These are phyloP conservation scores for Ceratocystis lukuohia DNA, from an alignment of 2,329 filamentous ascomycete genomes.

Conservation along the genomic window DNA sequence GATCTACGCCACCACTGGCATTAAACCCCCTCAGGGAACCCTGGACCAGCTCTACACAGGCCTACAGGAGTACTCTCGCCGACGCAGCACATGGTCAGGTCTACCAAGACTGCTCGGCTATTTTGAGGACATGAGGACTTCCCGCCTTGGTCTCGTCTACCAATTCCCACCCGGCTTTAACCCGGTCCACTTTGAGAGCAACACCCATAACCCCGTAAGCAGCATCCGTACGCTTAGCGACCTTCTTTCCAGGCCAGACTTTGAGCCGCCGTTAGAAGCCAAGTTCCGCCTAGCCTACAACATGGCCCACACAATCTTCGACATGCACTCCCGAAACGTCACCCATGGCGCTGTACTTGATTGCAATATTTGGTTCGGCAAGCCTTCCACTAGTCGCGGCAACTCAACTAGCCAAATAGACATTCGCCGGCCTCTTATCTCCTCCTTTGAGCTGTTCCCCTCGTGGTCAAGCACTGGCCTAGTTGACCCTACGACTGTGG, in stretches of 20 bases:
- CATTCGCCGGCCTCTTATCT: slow-evolving; percentile 54
- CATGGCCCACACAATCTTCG: slow-evolving; percentile 57
- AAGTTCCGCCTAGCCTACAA: slow-evolving; percentile 65
- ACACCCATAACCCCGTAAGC: slow-evolving; percentile 35
- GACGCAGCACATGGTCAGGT: slow-evolving; percentile 44
- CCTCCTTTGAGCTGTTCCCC: slow-evolving; percentile 61
- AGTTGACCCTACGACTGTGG: slow-evolving; percentile 23
- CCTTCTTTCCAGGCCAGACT: slow-evolving; percentile 38
- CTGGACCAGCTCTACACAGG: slow-evolving; percentile 50
- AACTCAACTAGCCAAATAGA: slow-evolving; percentile 39
- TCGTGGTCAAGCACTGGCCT: slow-evolving; percentile 27
- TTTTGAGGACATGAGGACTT: slow-evolving; percentile 58
- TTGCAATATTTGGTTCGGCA: slow-evolving; percentile 54
- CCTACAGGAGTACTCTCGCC: slow-evolving; percentile 29
- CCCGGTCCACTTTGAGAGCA: background rate
- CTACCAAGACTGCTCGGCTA: slow-evolving; percentile 51
- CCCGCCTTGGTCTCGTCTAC: slow-evolving; percentile 62
- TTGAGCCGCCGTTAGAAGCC: slow-evolving; percentile 56
- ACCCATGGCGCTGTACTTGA: slow-evolving; percentile 58
- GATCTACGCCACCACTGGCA: slow-evolving; percentile 48
- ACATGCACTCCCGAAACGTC: slow-evolving; percentile 55
- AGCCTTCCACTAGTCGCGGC: slow-evolving; percentile 31
- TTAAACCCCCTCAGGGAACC: slow-evolving; percentile 49
- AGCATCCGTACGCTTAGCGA: slow-evolving; percentile 42
- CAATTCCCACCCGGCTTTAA: slow-evolving; percentile 52